A percentile compares a stretch with the other conserved stretches of the same genome.
These are phyloP conservation scores for Chytriomyces sp. DNA, from an alignment of 192 early-diverging fungal genomes.

Conservation along the genomic window DNA sequence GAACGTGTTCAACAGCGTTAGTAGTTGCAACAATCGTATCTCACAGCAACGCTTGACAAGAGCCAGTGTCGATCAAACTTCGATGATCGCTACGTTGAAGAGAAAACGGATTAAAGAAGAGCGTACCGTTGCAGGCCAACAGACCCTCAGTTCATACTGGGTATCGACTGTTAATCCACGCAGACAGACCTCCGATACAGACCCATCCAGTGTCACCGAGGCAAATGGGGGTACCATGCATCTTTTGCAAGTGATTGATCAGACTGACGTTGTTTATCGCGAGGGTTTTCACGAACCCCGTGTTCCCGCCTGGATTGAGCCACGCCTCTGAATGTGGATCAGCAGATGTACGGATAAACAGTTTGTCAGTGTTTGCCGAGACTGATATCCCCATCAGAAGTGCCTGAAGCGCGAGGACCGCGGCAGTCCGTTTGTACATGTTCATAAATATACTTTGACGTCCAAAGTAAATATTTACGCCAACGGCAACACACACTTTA, in stretches of 20 bases:
- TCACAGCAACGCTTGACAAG: background rate
- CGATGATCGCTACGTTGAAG: background rate
- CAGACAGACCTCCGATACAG: constrained; percentile 15
- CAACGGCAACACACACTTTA: too few species aligned
- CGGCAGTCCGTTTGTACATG: background rate
- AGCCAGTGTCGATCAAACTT: too few species aligned
- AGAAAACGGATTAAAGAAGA: background rate
- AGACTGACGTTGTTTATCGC: background rate
- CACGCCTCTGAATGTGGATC: background rate
- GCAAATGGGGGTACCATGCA: constrained; percentile 21
- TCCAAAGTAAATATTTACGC: too few species aligned
- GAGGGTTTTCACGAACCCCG: background rate
- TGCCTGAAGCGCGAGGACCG: background rate
- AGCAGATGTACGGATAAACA: background rate
- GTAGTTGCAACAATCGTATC: too few species aligned
- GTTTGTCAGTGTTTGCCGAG: constrained; percentile 30
- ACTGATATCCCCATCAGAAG: background rate
- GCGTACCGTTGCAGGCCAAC: constrained; percentile 32
- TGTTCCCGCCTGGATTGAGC: background rate
- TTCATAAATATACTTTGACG: too few species aligned
- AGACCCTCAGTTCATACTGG: constrained; percentile 23
- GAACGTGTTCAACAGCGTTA: background rate
- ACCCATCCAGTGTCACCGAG: background rate
- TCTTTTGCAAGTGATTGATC: background rate
- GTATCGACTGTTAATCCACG: background rate